Evolutionary conservation across 1,284 basidiomycete genomes (phyloP), one percentile per base, ranked within the genome.

Genomic region (Pulveroboletus ridleyi): DNA sequence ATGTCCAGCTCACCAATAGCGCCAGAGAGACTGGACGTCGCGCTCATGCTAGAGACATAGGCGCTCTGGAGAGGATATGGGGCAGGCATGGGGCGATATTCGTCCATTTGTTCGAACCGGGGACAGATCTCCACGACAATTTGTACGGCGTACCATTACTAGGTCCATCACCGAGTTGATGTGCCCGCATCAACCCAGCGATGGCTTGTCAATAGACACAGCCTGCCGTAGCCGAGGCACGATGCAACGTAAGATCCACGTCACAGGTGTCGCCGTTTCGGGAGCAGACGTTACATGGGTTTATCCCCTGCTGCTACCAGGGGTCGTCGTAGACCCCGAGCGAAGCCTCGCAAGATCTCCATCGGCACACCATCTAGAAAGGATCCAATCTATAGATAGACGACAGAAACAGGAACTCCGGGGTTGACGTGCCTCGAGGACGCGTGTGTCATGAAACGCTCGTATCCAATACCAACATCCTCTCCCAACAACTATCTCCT

Each of bases 1-100:
- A 84, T 76, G 67, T 79, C 80, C 9, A 82, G 72, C 63, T 87
- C 85, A 61, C 86, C 87, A 75, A 90, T 84, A 33, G 89, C 88
- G 64, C 87, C 87, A 23, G 83, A 85, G 63, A 91, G 77, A 71
- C 85, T 89, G 23, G 89, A 89, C 44, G 83, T 75, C 11, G 67
- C 79, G 35, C 70, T 72, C 68, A 81, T 75, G 65, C 69, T 75
- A 25, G 84, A 80, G 62, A 68, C 64, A 65, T 77, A 77, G 29
- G 68, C 57, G 29, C 66, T 58, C 35, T 75, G 62, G 56, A 72
- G 63, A 18, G 74, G 47, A 62, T 77, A 78, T 50, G 74, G 67
- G 58, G 74, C 76, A 62, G 73, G 64, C 70, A 78, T 72, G 71
- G 64, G 67, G 64, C 66, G 74, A 62, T 68, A 66, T 46, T 61